Conservation (phyloP, 495 filamentous ascomycete genomes). For the Talaromyces nanjingensis region DNA sequence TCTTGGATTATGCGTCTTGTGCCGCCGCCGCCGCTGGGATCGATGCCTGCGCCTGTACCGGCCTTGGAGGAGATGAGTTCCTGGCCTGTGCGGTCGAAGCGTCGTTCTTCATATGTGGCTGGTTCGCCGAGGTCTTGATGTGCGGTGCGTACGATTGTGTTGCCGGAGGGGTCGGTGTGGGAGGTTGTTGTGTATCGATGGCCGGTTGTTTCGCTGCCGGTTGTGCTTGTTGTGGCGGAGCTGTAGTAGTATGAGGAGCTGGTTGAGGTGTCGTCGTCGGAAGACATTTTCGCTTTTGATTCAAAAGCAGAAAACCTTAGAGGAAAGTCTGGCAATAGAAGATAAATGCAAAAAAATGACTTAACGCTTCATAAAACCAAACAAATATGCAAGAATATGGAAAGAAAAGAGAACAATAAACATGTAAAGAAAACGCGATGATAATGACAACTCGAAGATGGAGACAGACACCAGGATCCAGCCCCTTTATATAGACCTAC, state of each 20-base stretch:
- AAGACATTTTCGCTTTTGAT: not conserved
- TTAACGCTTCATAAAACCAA: not conserved
- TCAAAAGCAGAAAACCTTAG: not conserved
- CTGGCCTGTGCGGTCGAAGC: conserved; percentile 30
- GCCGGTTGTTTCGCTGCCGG: conserved; percentile 21
- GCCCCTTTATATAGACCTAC: not conserved
- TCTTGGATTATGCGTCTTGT: not conserved
- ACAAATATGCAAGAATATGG: not conserved
- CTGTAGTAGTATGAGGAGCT: conserved; percentile 28
- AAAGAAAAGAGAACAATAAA: not conserved
- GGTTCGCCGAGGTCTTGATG: conserved; percentile 32
- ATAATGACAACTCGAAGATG: not conserved
- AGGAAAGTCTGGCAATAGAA: not conserved
- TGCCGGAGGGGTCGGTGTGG: conserved; percentile 28
- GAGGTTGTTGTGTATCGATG: conserved; percentile 30
- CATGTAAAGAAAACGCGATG: not conserved
- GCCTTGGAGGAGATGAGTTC: conserved; percentile 16
- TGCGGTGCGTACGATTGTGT: conserved; percentile 31
- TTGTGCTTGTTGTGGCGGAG: conserved; percentile 21
- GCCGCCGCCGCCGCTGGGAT: not conserved
- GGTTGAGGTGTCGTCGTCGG: conserved; percentile 15
- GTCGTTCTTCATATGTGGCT: conserved; percentile 26
- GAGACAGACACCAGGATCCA: not conserved
- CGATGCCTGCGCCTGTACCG: not conserved
- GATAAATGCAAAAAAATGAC: not conserved